These are phyloP conservation scores for Dunaliella sp. DNA, from an alignment of 139 green algal genomes.

Conservation along the genomic window DNA sequence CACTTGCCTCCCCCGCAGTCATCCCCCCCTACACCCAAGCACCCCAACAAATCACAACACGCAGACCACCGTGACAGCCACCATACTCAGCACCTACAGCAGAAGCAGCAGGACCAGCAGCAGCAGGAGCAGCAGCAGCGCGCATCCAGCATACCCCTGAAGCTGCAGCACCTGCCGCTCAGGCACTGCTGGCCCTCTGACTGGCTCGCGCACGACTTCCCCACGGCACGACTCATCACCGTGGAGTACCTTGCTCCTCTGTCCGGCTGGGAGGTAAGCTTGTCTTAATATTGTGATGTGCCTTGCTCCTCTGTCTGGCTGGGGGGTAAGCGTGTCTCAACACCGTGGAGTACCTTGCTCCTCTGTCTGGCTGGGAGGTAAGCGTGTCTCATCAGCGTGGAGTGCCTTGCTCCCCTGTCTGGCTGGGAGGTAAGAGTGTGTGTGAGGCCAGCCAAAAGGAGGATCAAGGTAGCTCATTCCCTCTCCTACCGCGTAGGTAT, in stretches of 20 bases:
- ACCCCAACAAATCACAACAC: too few relatives aligned
- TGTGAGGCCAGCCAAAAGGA: neutral
- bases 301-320: neutral
- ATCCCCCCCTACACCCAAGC: too few relatives aligned
- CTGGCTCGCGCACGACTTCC: constrained; percentile 68
- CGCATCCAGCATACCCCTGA: neutral
- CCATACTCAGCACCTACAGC: too few relatives aligned
- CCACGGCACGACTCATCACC: constrained; percentile 61
- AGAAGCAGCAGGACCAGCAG: neutral
- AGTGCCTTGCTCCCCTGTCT: neutral
- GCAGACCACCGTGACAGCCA: too few relatives aligned
- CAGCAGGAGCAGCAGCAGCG: constrained; percentile 11
- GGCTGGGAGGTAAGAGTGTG: neutral
- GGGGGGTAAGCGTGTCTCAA: neutral
- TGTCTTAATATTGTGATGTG: neutral
- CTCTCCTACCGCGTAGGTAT: too few relatives aligned
- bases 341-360: neutral
- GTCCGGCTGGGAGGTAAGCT: constrained; percentile 45
- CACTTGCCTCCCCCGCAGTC: too few relatives aligned
- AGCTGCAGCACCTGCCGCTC: constrained; percentile 3
- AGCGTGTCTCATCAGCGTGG: neutral
- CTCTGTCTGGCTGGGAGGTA: neutral
- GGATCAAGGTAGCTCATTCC: neutral
- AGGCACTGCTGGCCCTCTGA: constrained; percentile 63
- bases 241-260: constrained; percentile 70